Conservation (phyloP, 768 basidiomycete species). For the Aureoboletus auriporus region DNA sequence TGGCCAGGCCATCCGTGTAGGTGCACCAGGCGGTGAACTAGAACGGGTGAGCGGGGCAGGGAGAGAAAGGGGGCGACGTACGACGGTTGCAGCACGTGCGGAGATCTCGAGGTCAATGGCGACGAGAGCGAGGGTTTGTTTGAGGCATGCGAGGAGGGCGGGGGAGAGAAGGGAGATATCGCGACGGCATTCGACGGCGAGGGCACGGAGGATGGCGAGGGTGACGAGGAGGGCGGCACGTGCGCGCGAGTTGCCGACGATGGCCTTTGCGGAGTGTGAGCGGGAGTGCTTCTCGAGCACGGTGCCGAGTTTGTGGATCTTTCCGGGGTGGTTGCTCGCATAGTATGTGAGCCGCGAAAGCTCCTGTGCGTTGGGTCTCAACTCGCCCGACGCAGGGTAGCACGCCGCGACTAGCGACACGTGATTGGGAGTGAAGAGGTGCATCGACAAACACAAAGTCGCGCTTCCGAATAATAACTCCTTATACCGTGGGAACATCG, state of each 20-base stretch:
- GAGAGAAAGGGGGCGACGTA: conserved; percentile 35
- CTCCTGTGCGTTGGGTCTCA: conserved; percentile 79
- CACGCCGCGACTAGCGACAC: conserved; percentile 80
- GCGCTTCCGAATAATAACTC: too few species aligned
- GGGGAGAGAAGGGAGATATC: conserved; percentile 76
- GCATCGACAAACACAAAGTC: conserved; percentile 40
- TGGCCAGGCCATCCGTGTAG: conserved; percentile 80
- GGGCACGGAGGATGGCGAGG: conserved; percentile 72
- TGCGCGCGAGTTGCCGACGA: conserved; percentile 67
- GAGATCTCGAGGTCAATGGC: conserved; percentile 69
- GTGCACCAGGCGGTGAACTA: conserved; percentile 92
- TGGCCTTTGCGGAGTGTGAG: conserved; percentile 60
- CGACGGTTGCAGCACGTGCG: conserved; percentile 76
- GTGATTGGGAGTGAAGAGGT: conserved; percentile 79
- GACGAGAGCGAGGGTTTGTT: conserved; percentile 49
- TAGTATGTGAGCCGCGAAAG: conserved; percentile 83
- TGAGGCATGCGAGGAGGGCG: conserved; percentile 63
- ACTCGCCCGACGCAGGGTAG: conserved; percentile 79
- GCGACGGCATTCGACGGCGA: conserved; percentile 83
- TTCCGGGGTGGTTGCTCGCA: conserved; percentile 78
- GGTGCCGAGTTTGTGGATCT: conserved; percentile 68
- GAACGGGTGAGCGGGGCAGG: not conserved
- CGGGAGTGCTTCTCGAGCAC: conserved; percentile 76
- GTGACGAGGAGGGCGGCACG: conserved; percentile 81
- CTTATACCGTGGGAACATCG: conserved; percentile 29